These are phyloP conservation scores for Cystobasidiaceae sp. DNA, from an alignment of 1,284 basidiomycete genomes.

Conservation along the genomic window DNA sequence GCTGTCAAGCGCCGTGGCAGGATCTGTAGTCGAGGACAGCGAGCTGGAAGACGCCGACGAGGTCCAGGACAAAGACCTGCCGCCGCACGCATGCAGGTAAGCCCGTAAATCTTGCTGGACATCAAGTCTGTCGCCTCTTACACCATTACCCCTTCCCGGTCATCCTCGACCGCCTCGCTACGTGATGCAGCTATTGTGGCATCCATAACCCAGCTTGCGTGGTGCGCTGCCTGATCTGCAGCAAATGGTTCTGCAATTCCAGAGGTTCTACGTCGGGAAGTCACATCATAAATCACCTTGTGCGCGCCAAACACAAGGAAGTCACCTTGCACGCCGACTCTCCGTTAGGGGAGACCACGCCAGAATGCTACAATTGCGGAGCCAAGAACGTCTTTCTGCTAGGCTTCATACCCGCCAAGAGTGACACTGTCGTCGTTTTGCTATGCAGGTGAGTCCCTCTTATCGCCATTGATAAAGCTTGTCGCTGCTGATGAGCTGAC, in stretches of 20 bases:
- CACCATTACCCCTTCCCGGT: background rate
- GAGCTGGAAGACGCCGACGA: conserved; percentile 81
- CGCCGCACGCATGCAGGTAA: conserved; percentile 88
- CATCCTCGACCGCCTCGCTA: too few relatives aligned
- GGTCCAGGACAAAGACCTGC: conserved; percentile 76
- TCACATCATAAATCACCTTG: conserved; percentile 98
- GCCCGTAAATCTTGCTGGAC: too few relatives aligned
- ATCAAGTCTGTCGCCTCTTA: too few relatives aligned
- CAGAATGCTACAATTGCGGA: conserved; percentile 96
- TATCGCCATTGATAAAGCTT: background rate
- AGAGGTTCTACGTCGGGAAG: conserved; percentile 95
- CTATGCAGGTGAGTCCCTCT: conserved; percentile 66
- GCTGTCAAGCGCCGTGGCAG: conserved; percentile 17
- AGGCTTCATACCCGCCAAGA: conserved; percentile 98
- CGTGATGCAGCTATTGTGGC: conserved; percentile 82
- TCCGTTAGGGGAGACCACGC: conserved; percentile 91
- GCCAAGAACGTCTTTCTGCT: conserved; percentile 99
- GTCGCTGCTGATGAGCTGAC: background rate
- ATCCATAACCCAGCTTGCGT: conserved; percentile 96
- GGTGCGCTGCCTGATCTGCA: conserved; percentile 91
- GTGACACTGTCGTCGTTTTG: conserved; percentile 97
- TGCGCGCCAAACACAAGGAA: conserved; percentile 98
- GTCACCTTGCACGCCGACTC: conserved; percentile 93
- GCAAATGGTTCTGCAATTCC: conserved; percentile 99
- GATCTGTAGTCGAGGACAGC: conserved; percentile 53